Conservation (phyloP, 139 green algal species). For the Coccomyxa sp. region DNA sequence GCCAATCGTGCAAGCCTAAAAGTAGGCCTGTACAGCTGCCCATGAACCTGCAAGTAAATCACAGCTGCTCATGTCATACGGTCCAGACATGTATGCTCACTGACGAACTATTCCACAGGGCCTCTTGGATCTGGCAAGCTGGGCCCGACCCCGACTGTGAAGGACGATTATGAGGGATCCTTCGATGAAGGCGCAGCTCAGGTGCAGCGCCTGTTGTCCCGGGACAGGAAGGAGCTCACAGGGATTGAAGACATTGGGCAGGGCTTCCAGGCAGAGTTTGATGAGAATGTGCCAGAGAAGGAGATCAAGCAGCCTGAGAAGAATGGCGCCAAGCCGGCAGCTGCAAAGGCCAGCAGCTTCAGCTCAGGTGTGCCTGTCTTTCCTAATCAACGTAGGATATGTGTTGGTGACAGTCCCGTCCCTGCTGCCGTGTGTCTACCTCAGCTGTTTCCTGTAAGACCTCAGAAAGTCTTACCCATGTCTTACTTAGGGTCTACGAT, state of each 20-base stretch:
- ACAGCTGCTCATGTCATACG: not conserved
- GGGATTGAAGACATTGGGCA: slow-evolving; percentile 38
- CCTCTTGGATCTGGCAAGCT: not conserved
- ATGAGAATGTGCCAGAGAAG: not conserved
- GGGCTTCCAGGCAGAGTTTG: slow-evolving; percentile 22
- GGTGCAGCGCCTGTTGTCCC: slow-evolving; percentile 63
- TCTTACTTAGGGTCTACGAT: not conserved
- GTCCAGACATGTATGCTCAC: not conserved
- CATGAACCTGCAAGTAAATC: not conserved
- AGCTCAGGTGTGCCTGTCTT: not conserved
- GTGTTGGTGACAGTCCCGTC: not conserved
- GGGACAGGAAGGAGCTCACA: slow-evolving; percentile 72
- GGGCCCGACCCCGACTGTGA: not conserved
- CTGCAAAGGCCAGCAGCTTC: not conserved
- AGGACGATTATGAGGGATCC: too few species aligned
- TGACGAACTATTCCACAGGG: not conserved
- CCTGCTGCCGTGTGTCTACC: not conserved
- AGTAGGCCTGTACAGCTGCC: not conserved
- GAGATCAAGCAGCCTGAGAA: not conserved
- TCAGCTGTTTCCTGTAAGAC: too few species aligned
- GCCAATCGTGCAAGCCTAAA: not conserved
- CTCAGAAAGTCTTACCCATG: not conserved
- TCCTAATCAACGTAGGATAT: not conserved
- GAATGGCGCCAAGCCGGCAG: not conserved
- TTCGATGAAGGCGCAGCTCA: slow-evolving; percentile 62